These are phyloP conservation scores for Fusarium duplospermum DNA, from an alignment of 2,329 filamentous ascomycete genomes.

Conservation along the genomic window DNA sequence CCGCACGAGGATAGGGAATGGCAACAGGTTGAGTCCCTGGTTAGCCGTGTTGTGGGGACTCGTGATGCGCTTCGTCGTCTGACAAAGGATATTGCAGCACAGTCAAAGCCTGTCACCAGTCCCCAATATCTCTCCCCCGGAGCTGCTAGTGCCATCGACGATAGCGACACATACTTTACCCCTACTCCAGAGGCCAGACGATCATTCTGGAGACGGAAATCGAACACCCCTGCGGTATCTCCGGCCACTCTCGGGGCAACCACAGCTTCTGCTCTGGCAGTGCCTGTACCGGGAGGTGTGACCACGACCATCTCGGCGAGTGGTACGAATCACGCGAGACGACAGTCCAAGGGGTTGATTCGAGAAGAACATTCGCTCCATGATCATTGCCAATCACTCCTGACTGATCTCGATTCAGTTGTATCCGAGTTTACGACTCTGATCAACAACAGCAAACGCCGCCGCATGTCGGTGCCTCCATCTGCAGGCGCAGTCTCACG, in stretches of 20 bases:
- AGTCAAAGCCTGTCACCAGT: conserved; percentile 43
- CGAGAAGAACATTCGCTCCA: conserved; percentile 76
- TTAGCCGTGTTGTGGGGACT: conserved; percentile 87
- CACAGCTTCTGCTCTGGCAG: conserved; percentile 54
- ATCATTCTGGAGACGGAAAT: conserved; percentile 93
- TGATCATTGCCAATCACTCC: conserved; percentile 84
- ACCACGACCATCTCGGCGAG: conserved; percentile 47
- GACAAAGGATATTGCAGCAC: conserved; percentile 82
- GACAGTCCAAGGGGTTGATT: conserved; percentile 51
- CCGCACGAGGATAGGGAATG: conserved; percentile 82
- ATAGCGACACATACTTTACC: conserved; percentile 68
- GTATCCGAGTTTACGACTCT: conserved; percentile 84
- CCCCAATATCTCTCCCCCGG: conserved; percentile 55
- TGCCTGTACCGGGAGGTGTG: conserved; percentile 55
- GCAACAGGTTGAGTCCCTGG: conserved; percentile 85
- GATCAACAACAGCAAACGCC: conserved; percentile 81
- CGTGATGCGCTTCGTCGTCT: conserved; percentile 88
- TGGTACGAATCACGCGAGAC: conserved; percentile 47
- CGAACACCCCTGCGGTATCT: conserved; percentile 64
- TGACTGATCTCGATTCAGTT: conserved; percentile 86
- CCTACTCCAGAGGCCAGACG: conserved; percentile 59
- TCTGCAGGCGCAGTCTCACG: conserved; percentile 60
- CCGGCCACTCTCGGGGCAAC: conserved; percentile 55
- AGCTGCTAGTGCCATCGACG: conserved; percentile 58
- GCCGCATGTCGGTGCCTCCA: conserved; percentile 69